Percentiles rank a stretch among this genome's conserved stretches.
These are phyloP conservation scores for Microthlaspi erraticum DNA, from an alignment of 345 rosid genomes.

Conservation along the genomic window DNA sequence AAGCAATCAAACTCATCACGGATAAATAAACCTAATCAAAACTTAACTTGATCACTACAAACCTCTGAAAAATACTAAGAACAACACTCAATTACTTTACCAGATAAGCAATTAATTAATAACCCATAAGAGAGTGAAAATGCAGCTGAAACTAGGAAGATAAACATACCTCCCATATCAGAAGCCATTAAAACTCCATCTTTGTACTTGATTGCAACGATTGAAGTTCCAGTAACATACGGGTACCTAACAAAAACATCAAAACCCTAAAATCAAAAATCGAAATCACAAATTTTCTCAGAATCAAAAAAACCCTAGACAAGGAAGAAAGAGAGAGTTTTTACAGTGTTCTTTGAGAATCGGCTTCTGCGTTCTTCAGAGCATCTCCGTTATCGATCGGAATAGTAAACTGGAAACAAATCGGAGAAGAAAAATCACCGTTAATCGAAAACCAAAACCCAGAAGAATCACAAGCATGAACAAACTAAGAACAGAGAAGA, in stretches of 20 bases:
- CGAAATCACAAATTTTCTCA: background rate
- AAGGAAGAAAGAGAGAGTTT: background rate
- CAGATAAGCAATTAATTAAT: constrained; percentile 11
- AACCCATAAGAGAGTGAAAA: background rate
- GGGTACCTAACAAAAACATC: constrained; percentile 63
- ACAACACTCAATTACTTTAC: background rate
- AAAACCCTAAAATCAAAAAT: constrained; percentile 21
- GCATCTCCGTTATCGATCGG: constrained; percentile 45
- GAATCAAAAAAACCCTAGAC: constrained; percentile 21
- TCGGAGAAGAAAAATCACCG: background rate
- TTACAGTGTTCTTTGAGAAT: constrained; percentile 60
- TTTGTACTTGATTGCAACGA: constrained; percentile 88
- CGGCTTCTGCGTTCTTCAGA: constrained; percentile 47
- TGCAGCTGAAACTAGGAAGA: background rate
- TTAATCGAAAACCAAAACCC: background rate
- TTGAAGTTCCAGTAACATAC: constrained; percentile 94
- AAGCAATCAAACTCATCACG: constrained; percentile 15
- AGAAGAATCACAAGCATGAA: background rate
- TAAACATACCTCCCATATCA: constrained; percentile 84
- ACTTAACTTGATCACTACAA: background rate
- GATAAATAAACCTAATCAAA: background rate
- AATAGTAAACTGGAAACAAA: constrained; percentile 35
- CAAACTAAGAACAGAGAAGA: background rate
- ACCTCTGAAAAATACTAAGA: background rate
- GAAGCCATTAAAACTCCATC: constrained; percentile 98